Evolutionary conservation across 768 basidiomycete genomes (phyloP).

Genomic region (Hygrophorus russula): DNA sequence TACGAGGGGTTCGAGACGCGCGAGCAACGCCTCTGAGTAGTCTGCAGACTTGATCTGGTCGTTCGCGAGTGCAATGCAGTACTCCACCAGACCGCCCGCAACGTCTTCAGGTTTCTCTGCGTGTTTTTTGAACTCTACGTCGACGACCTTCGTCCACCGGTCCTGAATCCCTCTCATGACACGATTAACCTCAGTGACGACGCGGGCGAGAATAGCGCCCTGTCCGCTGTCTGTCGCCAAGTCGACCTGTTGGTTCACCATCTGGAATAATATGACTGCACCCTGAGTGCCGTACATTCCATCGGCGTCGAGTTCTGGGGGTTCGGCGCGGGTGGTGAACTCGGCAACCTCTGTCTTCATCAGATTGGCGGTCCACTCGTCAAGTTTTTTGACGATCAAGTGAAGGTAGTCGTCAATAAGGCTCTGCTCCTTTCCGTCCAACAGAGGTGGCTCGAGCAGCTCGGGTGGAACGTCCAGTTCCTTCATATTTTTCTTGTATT

Average conservation of each 20-base stretch:
- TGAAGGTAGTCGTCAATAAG: conserved; percentile 94
- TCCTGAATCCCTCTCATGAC: conserved; percentile 85
- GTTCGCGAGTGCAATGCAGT: conserved; percentile 92
- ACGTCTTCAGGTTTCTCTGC: conserved; percentile 82
- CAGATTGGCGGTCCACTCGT: conserved; percentile 92
- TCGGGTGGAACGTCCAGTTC: conserved; percentile 79
- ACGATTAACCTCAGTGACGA: conserved; percentile 78
- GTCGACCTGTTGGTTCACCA: conserved; percentile 96
- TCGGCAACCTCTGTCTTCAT: conserved; percentile 85
- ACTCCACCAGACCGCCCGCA: conserved; percentile 84
- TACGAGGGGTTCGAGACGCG: conserved; percentile 82
- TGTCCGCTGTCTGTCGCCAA: conserved; percentile 93
- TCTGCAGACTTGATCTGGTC: conserved; percentile 97
- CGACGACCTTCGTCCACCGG: conserved; percentile 78
- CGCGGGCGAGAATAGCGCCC: conserved; percentile 83
- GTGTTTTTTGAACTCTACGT: conserved; percentile 80
- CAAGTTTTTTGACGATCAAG: conserved; percentile 87
- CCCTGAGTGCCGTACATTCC: conserved; percentile 88
- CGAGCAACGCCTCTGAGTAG: conserved; percentile 78
- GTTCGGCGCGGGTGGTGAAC: conserved; percentile 72
- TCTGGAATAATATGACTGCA: conserved; percentile 92
- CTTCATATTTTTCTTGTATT: conserved; percentile 92
- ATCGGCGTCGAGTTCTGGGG: conserved; percentile 83
- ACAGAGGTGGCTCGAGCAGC: conserved; percentile 77
- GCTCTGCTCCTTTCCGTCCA: conserved; percentile 88